Conservation (phyloP, 768 basidiomycete species). For the Mycena polygramma region DNA sequence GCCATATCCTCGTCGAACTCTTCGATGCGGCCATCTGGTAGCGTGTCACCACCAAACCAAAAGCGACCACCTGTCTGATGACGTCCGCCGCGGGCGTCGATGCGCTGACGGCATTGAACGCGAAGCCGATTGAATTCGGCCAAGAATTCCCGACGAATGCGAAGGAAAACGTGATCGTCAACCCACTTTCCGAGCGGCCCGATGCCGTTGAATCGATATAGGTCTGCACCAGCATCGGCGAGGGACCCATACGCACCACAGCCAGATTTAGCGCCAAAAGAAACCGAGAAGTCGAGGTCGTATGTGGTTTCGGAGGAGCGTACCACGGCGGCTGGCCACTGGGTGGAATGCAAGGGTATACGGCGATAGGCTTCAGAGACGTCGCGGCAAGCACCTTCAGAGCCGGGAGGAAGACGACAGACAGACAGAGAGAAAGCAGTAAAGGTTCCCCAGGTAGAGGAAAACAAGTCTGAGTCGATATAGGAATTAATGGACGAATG, state of each 20-base stretch:
- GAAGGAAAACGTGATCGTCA: slow-evolving; percentile 43
- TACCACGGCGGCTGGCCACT: slow-evolving; percentile 53
- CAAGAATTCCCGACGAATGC: slow-evolving; percentile 25
- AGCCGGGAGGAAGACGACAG: slow-evolving; percentile 41
- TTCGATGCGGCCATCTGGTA: slow-evolving; percentile 23
- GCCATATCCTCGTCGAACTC: slow-evolving; percentile 37
- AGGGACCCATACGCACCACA: slow-evolving; percentile 15
- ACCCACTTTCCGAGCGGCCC: slow-evolving; percentile 47
- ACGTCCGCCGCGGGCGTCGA: neutral
- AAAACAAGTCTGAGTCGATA: slow-evolving; percentile 45
- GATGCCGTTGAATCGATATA: slow-evolving; percentile 29
- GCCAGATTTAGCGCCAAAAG: slow-evolving; percentile 30
- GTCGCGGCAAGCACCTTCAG: slow-evolving; percentile 38
- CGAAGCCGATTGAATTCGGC: slow-evolving; percentile 18
- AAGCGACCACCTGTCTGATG: slow-evolving; percentile 28
- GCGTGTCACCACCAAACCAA: slow-evolving; percentile 20
- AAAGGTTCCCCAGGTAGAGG: slow-evolving; percentile 53
- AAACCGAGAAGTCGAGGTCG: slow-evolving; percentile 23
- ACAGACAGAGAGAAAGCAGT: slow-evolving; percentile 20
- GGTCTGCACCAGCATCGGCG: slow-evolving; percentile 36
- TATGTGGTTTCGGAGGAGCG: slow-evolving; percentile 16
- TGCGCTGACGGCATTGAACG: neutral
- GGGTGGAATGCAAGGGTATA: slow-evolving; percentile 33
- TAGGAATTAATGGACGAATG: slow-evolving; percentile 41
- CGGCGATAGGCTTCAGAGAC: slow-evolving; percentile 16